Base-by-base conservation (phyloP, 1,284 basidiomycete species). In the Agroathelia rolfsii region DNA sequence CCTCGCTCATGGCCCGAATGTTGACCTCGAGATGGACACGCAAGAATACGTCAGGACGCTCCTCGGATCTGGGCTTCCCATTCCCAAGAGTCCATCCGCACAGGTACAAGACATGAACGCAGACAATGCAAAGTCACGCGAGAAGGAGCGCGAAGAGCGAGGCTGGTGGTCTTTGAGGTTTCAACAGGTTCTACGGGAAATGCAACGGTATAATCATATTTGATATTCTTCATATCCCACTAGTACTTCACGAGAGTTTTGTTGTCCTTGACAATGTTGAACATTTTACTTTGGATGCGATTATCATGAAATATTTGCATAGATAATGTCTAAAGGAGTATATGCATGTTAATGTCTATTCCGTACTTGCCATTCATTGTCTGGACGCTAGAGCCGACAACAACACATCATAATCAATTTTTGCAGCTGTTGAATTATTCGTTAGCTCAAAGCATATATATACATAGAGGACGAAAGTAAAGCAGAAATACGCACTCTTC, bases 121-220 rank as follows among this genome's bases (percentile, higher is more conserved):
- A 49, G 47, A 8, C 44, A 55, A 33, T 39, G 42, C 7, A 30
- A 49, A 12, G 48, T 51, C 41, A 41, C 53, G 50, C 15, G 52
- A 59, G n/a, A n/a, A 61, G 34, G 83, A 86, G 47, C 55, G 79
- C 24, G 77, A 84, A 49, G 79, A 86, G 44, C 62, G 83, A 1
- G 77, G 72, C 3, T 87, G 81, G 79, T 87, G 84, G 83, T 66
- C 74, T 3, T 46, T 76, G 32, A 60, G 80, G 27, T 85, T 85
- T 45, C 74, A 76, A 42, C 71, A 80, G 41, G 73, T 84, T 4
- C 58, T 79, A 39, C 53, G 58, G 19, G 77, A 80, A 48, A 48
- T 74, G 43, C 56, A 61, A 37, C 35, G 43, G 27, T 50, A 40
- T 24, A 52, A 52, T 18, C 28, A 24, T n/a, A 21, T 5, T 7